A percentile compares a stretch with the other conserved stretches of the same genome.
phyloP scores from a whole-genome alignment of 345 rosid species.

The Dovyalis caffra region DNA sequence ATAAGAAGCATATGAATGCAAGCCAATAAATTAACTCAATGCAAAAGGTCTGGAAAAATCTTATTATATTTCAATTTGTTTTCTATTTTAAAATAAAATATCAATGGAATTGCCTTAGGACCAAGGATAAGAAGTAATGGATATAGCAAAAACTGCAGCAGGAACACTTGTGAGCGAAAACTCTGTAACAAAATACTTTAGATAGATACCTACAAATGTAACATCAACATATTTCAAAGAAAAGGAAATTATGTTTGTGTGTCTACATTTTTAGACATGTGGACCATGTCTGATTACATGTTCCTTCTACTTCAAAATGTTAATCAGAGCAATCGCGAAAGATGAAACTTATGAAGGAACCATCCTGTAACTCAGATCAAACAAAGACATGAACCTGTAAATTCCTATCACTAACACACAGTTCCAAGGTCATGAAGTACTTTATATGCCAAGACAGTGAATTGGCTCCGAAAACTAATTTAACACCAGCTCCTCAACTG shows the following conservation, averaged over 20 bases:
- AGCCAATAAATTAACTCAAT: background rate
- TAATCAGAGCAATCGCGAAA: background rate
- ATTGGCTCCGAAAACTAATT: background rate
- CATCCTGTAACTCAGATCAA: background rate
- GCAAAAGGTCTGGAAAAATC: background rate
- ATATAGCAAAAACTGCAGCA: background rate
- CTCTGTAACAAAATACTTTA: background rate
- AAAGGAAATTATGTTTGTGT: background rate
- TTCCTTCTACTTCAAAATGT: background rate
- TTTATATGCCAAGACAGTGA: background rate
- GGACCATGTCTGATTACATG: background rate
- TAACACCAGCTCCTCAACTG: background rate
- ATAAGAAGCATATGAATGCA: background rate
- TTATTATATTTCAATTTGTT: background rate
- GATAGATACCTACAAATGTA: background rate
- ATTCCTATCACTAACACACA: background rate
- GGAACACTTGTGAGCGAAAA: background rate
- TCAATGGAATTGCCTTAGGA: background rate
- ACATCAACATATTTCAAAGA: background rate
- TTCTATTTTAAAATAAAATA: background rate
- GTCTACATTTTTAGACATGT: background rate
- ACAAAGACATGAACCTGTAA: background rate
- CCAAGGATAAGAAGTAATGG: background rate
- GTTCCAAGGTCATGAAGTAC: background rate
- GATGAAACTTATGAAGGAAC: background rate